A percentile compares a stretch with the other conserved stretches of the same genome.
These are phyloP conservation scores for Cryptococcus maquisensis DNA, from an alignment of 1,284 basidiomycete species.

Conservation along the genomic window DNA sequence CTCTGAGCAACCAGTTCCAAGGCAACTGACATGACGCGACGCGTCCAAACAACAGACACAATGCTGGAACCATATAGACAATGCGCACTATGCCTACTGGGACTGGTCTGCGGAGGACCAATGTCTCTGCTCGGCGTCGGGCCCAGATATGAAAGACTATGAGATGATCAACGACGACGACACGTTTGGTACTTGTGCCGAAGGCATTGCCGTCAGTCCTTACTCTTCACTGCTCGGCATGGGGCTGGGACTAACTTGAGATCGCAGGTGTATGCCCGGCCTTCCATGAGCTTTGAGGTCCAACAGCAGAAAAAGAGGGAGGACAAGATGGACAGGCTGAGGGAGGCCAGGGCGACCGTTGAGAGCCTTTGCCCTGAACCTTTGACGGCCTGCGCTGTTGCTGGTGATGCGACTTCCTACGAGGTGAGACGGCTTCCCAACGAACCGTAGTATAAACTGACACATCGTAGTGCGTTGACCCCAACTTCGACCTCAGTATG, in stretches of 20 bases:
- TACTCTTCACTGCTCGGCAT: not conserved
- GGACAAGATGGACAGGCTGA: not conserved
- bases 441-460: not conserved
- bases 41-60: not conserved
- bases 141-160: not conserved
- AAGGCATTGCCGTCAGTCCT: not conserved
- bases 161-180: not conserved
- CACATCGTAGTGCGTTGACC: slow-evolving; percentile 10
- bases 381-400: slow-evolving; percentile 8
- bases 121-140: slow-evolving; percentile 6
- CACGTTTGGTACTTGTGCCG: not conserved
- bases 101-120: not conserved
- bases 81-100: slow-evolving; percentile 6
- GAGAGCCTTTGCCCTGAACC: slow-evolving; percentile 8
- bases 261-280: not conserved
- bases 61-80: slow-evolving; percentile 1
- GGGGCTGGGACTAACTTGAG: not conserved
- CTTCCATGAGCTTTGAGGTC: not conserved
- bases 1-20: not conserved
- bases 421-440: not conserved
- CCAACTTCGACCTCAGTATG: slow-evolving; percentile 10
- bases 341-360: not conserved
- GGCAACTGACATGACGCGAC: not conserved
- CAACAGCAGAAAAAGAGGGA: not conserved
- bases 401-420: slow-evolving; percentile 3